phyloP scores from a whole-genome alignment of 2,329 filamentous ascomycete genomes.

The Aureobasidium subglaciale region DNA sequence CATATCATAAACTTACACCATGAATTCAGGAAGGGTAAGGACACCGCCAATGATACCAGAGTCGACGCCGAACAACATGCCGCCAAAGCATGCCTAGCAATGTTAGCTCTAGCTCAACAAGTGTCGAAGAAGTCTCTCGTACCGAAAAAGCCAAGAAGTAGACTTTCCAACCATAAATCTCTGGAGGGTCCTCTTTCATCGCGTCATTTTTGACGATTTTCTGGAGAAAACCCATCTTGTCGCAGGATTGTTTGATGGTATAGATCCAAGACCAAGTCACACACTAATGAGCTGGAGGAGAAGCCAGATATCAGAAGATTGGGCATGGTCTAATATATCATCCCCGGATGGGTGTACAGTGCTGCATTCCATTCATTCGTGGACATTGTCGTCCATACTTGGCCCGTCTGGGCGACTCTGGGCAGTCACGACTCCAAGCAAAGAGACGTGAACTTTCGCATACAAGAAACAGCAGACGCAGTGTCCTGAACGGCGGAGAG shows the following conservation, averaged over 20 bases:
- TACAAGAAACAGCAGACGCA: background rate
- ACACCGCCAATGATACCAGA: slow-evolving; percentile 64
- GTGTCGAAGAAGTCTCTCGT: slow-evolving; percentile 18
- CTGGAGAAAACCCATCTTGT: slow-evolving; percentile 39
- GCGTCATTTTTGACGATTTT: slow-evolving; percentile 61
- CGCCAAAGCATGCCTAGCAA: slow-evolving; percentile 55
- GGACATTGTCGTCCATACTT: slow-evolving; percentile 4
- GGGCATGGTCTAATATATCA: slow-evolving; percentile 6
- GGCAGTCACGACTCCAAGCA: background rate
- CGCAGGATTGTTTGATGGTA: background rate
- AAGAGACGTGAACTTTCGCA: background rate
- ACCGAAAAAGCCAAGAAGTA: slow-evolving; percentile 56
- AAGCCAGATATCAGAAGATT: background rate
- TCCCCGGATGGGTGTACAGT: background rate
- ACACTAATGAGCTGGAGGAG: background rate
- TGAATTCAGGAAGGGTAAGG: slow-evolving; percentile 53
- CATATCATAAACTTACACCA: slow-evolving; percentile 42
- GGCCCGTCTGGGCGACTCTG: slow-evolving; percentile 11
- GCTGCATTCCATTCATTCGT: slow-evolving; percentile 1
- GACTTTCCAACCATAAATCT: slow-evolving; percentile 65
- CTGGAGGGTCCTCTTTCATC: slow-evolving; percentile 59
- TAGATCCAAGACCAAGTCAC: background rate
- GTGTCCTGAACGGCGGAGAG: background rate
- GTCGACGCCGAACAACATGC: slow-evolving; percentile 60
- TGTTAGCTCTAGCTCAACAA: slow-evolving; percentile 19